These are phyloP conservation scores for Calonectria crousiana DNA, from an alignment of 2,329 filamentous ascomycete genomes.

Conservation along the genomic window DNA sequence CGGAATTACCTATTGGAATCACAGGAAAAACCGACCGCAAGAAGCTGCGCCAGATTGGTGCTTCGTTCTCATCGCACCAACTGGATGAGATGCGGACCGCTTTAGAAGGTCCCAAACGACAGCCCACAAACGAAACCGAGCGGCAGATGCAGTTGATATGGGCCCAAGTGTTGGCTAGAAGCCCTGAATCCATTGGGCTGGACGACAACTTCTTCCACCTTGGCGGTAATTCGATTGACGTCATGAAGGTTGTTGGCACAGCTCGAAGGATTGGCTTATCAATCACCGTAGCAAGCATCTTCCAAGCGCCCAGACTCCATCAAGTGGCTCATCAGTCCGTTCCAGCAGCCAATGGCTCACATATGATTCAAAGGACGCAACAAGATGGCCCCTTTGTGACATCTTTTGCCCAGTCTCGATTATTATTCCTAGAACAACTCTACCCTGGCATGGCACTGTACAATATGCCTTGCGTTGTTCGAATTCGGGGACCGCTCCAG, in stretches of 20 bases:
- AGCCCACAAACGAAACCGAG: conserved; percentile 23
- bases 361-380: background rate
- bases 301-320: conserved; percentile 5
- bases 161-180: conserved; percentile 50
- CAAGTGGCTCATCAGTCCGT: background rate
- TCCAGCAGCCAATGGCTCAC: background rate
- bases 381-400: background rate
- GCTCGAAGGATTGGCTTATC: conserved; percentile 22
- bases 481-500: background rate
- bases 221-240: conserved; percentile 63
- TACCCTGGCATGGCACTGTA: background rate
- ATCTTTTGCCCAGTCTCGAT: background rate
- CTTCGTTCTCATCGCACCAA: conserved; percentile 42
- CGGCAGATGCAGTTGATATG: conserved; percentile 50
- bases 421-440: background rate
- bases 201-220: conserved; percentile 63
- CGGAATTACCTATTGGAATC: conserved; percentile 24
- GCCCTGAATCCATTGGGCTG: conserved; percentile 49
- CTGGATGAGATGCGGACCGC: conserved; percentile 49
- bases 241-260: conserved; percentile 58
- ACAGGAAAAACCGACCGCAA: conserved; percentile 33
- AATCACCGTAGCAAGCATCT: conserved; percentile 26
- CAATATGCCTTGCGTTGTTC: background rate
- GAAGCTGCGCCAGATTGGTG: conserved; percentile 19
- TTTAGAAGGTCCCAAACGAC: background rate